Percentiles rank a stretch among this genome's conserved stretches.
Conservation (phyloP, 495 filamentous ascomycete genomes). For the Hyaloscypha variabilis region DNA sequence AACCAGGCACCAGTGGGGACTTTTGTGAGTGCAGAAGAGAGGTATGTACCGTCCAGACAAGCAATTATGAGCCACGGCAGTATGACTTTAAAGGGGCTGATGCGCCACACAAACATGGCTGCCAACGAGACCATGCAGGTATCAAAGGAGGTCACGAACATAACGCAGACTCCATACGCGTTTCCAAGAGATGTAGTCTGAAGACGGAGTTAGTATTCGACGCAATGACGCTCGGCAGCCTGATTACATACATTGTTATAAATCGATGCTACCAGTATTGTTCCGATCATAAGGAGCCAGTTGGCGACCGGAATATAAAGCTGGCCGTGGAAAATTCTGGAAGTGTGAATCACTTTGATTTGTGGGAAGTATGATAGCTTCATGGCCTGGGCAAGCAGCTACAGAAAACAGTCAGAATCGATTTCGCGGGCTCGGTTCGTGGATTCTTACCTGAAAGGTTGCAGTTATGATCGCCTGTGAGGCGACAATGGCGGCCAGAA, state of each 20-base stretch:
- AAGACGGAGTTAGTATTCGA: constrained; percentile 6
- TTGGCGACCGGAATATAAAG: constrained; percentile 71
- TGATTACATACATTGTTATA: constrained; percentile 61
- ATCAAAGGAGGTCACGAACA: constrained; percentile 72
- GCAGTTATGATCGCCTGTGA: constrained; percentile 75
- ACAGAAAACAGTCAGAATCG: constrained; percentile 12
- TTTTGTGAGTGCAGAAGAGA: constrained; percentile 66
- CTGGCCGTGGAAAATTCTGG: constrained; percentile 64
- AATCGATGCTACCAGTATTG: constrained; percentile 65
- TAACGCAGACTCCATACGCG: constrained; percentile 65
- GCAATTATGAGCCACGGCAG: constrained; percentile 56
- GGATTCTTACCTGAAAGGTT: constrained; percentile 51
- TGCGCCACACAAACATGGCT: constrained; percentile 66
- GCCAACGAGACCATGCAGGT: constrained; percentile 70
- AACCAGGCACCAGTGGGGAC: constrained; percentile 76
- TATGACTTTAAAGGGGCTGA: constrained; percentile 30
- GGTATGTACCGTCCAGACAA: constrained; percentile 62
- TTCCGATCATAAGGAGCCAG: constrained; percentile 72
- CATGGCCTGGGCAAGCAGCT: constrained; percentile 70
- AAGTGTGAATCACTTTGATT: constrained; percentile 68
- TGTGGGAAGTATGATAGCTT: constrained; percentile 74
- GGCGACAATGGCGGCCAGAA: constrained; percentile 71
- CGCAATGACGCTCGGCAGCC: not conserved
- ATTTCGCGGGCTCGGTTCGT: not conserved
- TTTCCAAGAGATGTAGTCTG: constrained; percentile 50